Evolutionary conservation across 108 stramenopile species (phyloP), one percentile per base, ranked within the genome.

Genomic region (Pseudonitzschia pungens): DNA sequence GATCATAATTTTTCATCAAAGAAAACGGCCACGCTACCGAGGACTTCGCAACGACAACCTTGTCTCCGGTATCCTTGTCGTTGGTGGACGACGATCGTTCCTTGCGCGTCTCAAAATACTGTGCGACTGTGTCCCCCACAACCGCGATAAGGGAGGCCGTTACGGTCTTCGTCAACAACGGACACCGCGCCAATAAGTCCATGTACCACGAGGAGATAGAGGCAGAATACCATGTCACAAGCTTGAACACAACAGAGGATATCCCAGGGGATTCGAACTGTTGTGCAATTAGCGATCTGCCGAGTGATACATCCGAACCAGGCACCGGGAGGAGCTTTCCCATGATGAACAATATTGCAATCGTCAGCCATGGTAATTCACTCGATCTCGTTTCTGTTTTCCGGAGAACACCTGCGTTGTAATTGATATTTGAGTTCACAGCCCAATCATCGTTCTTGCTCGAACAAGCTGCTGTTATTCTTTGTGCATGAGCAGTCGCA

Each of bases 101-200:
- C 20, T 33, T 31, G 27, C 62, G 26, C 9, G 56, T 68, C 32
- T 64, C 71, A 15, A 73, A 32, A 22, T 59, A 57, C 81, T 83
- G 92, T 0, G 92, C 92, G 18, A 77, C 59, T 26, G 74, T 65
- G 63, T 90, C 92, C 15, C 92, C 92, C 0, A 68, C 5, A 12
- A 76, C 41, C 12, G 83, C 83, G 70, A 93, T 84, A 0, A 83
- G 28, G 5, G 72, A 86, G 22, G 88, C 79, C 2, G 88, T 87
- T 3, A 82, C 48, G 50, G 81, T 71, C 69, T 92, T 92, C 16
- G 91, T 92, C 4, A 75, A 24, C 15, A 89, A 12, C 20, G 90
- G 90, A 55, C 26, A 70, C 24, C 53, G 18, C n/a, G 73, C 76
- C 29, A 91, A 65, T 12, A 57, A 45, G 8, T 62, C 63, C 53